phyloP scores from a whole-genome alignment of 1,284 basidiomycete genomes.

The Marasmius fiardii region DNA sequence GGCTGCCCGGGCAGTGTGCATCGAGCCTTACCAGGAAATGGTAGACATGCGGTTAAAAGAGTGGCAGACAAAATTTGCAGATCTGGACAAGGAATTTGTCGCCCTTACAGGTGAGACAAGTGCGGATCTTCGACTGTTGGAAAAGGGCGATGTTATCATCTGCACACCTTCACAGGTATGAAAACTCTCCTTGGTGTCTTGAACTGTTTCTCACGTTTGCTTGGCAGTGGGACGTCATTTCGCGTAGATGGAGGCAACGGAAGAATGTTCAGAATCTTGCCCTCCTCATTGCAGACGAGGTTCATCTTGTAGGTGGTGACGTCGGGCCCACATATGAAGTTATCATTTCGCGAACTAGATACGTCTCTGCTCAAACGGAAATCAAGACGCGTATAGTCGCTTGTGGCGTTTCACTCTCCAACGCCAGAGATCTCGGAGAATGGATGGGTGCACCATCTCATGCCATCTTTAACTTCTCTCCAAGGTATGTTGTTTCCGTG shows the following conservation, averaged over 20 bases:
- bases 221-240: slow-evolving; percentile 92
- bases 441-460: slow-evolving; percentile 96
- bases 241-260: slow-evolving; percentile 92
- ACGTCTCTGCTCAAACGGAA: slow-evolving; percentile 94
- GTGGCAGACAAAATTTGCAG: slow-evolving; percentile 85
- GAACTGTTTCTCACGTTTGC: slow-evolving; percentile 5
- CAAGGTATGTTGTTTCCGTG: slow-evolving; percentile 49
- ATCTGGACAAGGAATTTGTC: slow-evolving; percentile 87
- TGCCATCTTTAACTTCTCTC: slow-evolving; percentile 97
- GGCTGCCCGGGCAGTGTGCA: slow-evolving; percentile 86
- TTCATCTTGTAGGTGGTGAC: slow-evolving; percentile 91
- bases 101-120: slow-evolving; percentile 95
- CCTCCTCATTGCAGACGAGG: slow-evolving; percentile 92
- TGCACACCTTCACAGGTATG: slow-evolving; percentile 84
- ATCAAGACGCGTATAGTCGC: slow-evolving; percentile 91
- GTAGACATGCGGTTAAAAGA: slow-evolving; percentile 87
- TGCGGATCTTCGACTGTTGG: slow-evolving; percentile 86
- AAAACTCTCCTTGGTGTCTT: slow-evolving; percentile 9
- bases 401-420: slow-evolving; percentile 93
- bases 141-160: slow-evolving; percentile 90
- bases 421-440: slow-evolving; percentile 93
- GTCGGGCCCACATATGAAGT: slow-evolving; percentile 97
- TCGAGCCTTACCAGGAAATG: slow-evolving; percentile 97
- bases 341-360: slow-evolving; percentile 90
- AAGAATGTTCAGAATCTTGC: slow-evolving; percentile 96